Evolutionary conservation across 495 filamentous ascomycete species (phyloP).

Genomic region (Bombardia bombarda): DNA sequence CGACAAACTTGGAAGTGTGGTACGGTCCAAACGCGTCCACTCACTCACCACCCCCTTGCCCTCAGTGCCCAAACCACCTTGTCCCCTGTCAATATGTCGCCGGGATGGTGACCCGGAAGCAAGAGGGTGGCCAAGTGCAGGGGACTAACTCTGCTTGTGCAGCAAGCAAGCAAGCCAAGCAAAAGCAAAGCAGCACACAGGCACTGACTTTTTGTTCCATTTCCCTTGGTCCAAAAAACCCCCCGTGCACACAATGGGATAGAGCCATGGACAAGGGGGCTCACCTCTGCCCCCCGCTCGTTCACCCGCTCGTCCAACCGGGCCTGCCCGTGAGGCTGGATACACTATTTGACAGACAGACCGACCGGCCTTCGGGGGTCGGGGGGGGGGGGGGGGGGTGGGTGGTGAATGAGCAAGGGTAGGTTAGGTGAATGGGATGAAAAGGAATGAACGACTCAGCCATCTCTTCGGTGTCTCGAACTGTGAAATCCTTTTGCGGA

Average conservation of each 20-base stretch:
- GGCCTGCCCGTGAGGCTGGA: conserved; percentile 17
- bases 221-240: too few species aligned
- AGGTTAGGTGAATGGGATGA: too few species aligned
- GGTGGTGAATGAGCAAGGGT: too few species aligned
- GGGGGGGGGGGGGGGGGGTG: neutral
- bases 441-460: neutral
- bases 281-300: too few species aligned
- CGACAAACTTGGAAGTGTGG: neutral
- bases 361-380: too few species aligned
- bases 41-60: neutral
- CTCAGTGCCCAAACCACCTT: conserved; percentile 2
- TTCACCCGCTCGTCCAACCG: conserved; percentile 1
- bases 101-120: conserved; percentile 16
- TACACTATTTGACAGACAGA: neutral
- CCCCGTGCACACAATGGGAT: too few species aligned
- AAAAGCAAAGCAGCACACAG: too few species aligned
- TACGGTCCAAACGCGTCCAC: neutral
- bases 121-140: conserved; percentile 2
- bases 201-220: too few species aligned
- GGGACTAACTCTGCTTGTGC: conserved; percentile 2
- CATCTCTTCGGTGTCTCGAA: neutral
- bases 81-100: conserved; percentile 10
- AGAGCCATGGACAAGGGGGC: conserved; percentile 9
- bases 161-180: too few species aligned
- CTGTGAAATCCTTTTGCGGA: neutral